Evolutionary conservation across 805 yeast genomes (phyloP).

Genomic region (Metschnikowia arizonensis): DNA sequence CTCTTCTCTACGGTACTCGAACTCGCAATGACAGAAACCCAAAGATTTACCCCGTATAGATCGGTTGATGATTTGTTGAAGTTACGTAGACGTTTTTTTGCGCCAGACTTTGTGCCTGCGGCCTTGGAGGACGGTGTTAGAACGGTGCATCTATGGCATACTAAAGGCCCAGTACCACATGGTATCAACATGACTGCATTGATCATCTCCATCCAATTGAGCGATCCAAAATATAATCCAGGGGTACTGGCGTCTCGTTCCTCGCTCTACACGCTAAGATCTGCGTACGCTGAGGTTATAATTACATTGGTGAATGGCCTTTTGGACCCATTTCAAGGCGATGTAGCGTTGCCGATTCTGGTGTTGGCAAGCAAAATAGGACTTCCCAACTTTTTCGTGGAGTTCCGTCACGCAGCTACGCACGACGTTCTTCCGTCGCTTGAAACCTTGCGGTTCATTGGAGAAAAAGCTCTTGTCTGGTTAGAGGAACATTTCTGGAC

Average conservation of each 20-base stretch:
- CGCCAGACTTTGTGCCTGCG: neutral
- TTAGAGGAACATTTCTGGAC: conserved; percentile 70
- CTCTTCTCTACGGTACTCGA: neutral
- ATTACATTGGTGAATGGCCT: conserved; percentile 88
- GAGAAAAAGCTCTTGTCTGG: conserved; percentile 69
- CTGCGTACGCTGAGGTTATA: conserved; percentile 67
- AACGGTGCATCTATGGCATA: conserved; percentile 47
- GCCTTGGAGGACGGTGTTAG: conserved; percentile 9
- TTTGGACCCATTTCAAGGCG: conserved; percentile 79
- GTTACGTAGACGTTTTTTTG: conserved; percentile 10
- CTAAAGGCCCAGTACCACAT: conserved; percentile 68
- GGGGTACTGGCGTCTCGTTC: conserved; percentile 1
- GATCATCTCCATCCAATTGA: conserved; percentile 47
- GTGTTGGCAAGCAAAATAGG: conserved; percentile 63
- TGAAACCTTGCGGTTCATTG: conserved; percentile 58
- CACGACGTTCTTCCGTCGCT: conserved; percentile 80
- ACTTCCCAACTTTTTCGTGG: conserved; percentile 82
- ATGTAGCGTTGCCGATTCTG: conserved; percentile 74
- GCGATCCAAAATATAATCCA: conserved; percentile 30
- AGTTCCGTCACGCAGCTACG: conserved; percentile 83
- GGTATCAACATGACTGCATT: conserved; percentile 64
- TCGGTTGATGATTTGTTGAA: conserved; percentile 9
- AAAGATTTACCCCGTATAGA: conserved; percentile 12
- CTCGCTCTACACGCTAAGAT: conserved; percentile 22
- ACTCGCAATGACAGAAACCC: neutral